Conservation (phyloP, 306 rosid species). For the Quercus bicolor region DNA sequence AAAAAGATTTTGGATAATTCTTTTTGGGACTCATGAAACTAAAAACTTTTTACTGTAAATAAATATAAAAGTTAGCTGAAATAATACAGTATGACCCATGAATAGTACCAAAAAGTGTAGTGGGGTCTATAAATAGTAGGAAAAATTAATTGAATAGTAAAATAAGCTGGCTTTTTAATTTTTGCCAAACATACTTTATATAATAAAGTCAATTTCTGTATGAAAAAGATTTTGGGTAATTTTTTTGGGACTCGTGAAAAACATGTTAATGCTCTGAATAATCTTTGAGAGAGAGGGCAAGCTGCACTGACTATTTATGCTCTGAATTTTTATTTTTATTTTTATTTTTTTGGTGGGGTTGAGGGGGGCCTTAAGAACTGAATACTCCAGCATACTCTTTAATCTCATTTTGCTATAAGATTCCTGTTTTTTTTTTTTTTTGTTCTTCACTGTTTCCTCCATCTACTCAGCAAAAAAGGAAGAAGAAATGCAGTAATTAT, state of each 20-base stretch:
- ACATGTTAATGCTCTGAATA: not conserved
- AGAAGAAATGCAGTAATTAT: not conserved
- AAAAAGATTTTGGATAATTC: not conserved
- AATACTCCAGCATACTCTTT: not conserved
- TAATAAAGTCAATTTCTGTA: not conserved
- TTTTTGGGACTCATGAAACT: not conserved
- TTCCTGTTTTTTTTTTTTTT: conserved; percentile 1
- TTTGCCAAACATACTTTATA: not conserved
- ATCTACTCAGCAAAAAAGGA: not conserved
- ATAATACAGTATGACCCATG: no score
- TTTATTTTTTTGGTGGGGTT: no score
- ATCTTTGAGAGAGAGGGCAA: not conserved
- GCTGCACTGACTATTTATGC: no score
- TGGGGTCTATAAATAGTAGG: no score
- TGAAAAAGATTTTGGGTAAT: not conserved
- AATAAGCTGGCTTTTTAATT: no score
- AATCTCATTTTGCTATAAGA: not conserved
- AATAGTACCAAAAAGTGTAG: no score
- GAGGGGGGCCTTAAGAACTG: not conserved
- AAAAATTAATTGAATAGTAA: no score
- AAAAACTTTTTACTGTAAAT: no score
- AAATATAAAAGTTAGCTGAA: no score
- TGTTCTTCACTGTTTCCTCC: not conserved
- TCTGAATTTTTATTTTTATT: no score
- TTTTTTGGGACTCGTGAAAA: not conserved